These are phyloP conservation scores for Vishniacozyma victoriae DNA, from an alignment of 768 basidiomycete genomes.

Conservation along the genomic window DNA sequence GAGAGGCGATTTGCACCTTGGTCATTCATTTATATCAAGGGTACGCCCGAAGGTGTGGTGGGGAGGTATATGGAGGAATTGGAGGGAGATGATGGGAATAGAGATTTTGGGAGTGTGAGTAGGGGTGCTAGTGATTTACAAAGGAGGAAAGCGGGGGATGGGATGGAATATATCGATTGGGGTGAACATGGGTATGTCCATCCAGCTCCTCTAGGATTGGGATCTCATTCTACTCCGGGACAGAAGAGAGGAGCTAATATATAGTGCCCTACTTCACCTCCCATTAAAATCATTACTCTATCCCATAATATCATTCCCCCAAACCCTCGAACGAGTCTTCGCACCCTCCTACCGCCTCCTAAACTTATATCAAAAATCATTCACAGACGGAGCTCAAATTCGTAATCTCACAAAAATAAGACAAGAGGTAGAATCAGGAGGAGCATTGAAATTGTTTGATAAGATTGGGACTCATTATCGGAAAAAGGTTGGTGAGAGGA, in stretches of 20 bases:
- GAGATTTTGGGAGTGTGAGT: constrained; percentile 29
- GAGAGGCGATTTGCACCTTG: constrained; percentile 20
- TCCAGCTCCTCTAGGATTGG: not conserved
- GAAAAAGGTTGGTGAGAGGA: constrained; percentile 14
- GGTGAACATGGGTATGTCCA: constrained; percentile 35
- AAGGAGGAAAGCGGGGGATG: constrained; percentile 9
- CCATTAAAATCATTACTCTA: constrained; percentile 29
- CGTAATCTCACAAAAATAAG: constrained; percentile 12
- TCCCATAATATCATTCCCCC: constrained; percentile 26
- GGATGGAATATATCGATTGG: constrained; percentile 29
- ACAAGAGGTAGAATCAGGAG: constrained; percentile 11
- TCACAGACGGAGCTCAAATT: constrained; percentile 25
- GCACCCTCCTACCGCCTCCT: constrained; percentile 20
- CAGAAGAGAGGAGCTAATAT: not conserved
- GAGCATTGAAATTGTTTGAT: constrained; percentile 15
- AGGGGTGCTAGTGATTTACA: constrained; percentile 4
- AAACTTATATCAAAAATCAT: constrained; percentile 17
- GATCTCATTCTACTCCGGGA: not conserved
- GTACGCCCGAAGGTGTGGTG: constrained; percentile 31
- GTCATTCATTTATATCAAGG: constrained; percentile 30
- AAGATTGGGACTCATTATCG: constrained; percentile 16
- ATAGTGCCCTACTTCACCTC: constrained; percentile 26
- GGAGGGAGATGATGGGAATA: constrained; percentile 32
- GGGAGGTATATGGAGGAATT: constrained; percentile 42
- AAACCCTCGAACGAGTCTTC: constrained; percentile 11